Base-by-base conservation (phyloP, 75 land plant species). In the Pinus tabuliformis region DNA sequence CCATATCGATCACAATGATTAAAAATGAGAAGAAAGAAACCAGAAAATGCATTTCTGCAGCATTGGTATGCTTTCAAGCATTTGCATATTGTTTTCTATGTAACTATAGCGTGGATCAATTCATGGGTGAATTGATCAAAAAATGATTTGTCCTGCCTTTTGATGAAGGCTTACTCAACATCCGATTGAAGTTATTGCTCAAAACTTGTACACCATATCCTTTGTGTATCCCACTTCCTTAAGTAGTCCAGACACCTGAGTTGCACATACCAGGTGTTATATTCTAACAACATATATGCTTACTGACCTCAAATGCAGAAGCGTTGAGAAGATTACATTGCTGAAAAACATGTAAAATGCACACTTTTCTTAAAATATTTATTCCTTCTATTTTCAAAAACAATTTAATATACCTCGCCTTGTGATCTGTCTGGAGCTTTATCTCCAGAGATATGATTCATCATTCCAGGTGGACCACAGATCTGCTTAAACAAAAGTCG, bases 391-490 rank as follows among this genome's bases (percentile, higher is more conserved):
- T 30, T 17, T 21, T 30, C 20, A 61, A 78, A 39, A 73, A 24
- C 21, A 45, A 70, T 15, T 26, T 61, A 28, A 18, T 42, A 36
- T 88, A 95, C 98, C 93, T 93, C 96, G 70, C 99, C 99, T 83
- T 96, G 99, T 36, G 96, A 84, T 59, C 79, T 73, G 73, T 91
- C 94, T 72, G 86, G 83, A 49, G 88, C 92, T 78, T 96, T 96
- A 75, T 82, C 90, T 26, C 99, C 99, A 14, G 95, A 96, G 64
- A 96, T 75, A 63, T 90, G 94, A 14, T 91, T 81, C 97, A 96
- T 91, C 90, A 96, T 78, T 61, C 93, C 97, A 58, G 99, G 99
- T 9, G 99, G 99, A 17, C 99, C 99, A 73, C 97, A 94, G 42
- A 96, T 97, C 99, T 96, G 81, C 16, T 70, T 56, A 78, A 12